phyloP scores from a whole-genome alignment of 2,329 filamentous ascomycete species.

The Pseudogymnoascus sp. region DNA sequence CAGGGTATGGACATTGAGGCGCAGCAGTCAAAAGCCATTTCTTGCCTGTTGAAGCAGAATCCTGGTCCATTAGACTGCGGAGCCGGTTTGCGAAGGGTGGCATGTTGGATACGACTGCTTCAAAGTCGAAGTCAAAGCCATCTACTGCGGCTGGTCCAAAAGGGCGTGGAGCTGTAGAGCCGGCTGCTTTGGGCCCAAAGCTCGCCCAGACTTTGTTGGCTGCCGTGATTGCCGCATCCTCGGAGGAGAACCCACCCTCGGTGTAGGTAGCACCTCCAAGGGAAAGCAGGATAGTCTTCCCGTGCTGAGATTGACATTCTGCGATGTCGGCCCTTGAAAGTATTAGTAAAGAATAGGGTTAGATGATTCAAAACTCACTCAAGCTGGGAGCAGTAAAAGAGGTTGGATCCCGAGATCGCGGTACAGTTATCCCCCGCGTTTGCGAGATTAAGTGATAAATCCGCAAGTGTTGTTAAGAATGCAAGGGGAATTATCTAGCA shows the following conservation, averaged over 20 bases:
- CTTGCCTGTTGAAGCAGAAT: constrained; percentile 35
- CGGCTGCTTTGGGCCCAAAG: constrained; percentile 50
- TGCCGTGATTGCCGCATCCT: constrained; percentile 41
- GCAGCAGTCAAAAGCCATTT: constrained; percentile 54
- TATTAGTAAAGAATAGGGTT: constrained; percentile 3
- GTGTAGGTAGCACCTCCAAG: constrained; percentile 63
- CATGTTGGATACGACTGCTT: constrained; percentile 51
- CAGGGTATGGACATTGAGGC: constrained; percentile 61
- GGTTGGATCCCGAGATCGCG: constrained; percentile 45
- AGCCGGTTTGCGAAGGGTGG: constrained; percentile 51
- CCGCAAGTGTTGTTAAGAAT: constrained; percentile 50
- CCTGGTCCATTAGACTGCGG: constrained; percentile 42
- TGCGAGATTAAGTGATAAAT: constrained; percentile 53
- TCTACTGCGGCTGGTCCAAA: constrained; percentile 59
- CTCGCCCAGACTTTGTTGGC: constrained; percentile 61
- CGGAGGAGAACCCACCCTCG: constrained; percentile 56
- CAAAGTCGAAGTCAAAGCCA: constrained; percentile 72
- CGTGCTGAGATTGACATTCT: constrained; percentile 50
- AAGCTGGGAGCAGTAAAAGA: constrained; percentile 55
- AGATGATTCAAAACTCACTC: constrained; percentile 39
- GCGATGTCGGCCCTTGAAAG: constrained; percentile 36
- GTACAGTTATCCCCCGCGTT: constrained; percentile 55
- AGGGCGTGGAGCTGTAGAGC: constrained; percentile 45
- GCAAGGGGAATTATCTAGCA: constrained; percentile 52
- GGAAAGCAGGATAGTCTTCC: constrained; percentile 65